phyloP scores from a whole-genome alignment of 257 asterid species.

The Dorcoceras hygrometricum region DNA sequence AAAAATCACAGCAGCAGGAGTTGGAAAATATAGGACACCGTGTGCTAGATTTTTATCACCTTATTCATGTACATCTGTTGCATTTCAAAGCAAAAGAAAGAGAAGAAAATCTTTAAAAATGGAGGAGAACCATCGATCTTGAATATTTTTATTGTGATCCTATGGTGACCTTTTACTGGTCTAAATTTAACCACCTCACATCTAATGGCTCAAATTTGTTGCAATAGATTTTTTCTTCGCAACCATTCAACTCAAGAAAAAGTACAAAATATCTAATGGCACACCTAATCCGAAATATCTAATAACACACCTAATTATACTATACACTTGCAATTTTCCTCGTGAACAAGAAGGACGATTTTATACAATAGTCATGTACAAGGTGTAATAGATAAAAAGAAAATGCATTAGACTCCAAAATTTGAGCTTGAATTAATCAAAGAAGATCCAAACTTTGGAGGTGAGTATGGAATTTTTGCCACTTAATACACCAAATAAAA shows the following conservation, averaged over 20 bases:
- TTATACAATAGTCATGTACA: too few species aligned
- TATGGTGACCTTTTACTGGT: slow-evolving; percentile 27
- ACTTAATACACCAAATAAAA: too few species aligned
- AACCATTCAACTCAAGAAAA: neutral
- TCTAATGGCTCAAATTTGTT: slow-evolving; percentile 52
- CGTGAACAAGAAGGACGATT: too few species aligned
- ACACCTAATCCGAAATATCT: neutral
- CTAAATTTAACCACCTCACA: slow-evolving; percentile 39
- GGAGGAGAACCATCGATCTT: slow-evolving; percentile 22
- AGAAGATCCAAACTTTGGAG: too few species aligned
- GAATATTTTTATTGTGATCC: slow-evolving; percentile 23
- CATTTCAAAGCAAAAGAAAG: slow-evolving; percentile 35
- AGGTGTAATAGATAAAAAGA: too few species aligned
- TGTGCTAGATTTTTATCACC: slow-evolving; percentile 6
- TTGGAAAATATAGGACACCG: slow-evolving; percentile 6
- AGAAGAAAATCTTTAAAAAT: slow-evolving; percentile 47
- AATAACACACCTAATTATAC: neutral
- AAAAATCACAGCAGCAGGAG: slow-evolving; percentile 16
- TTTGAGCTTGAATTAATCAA: too few species aligned
- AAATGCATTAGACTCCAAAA: too few species aligned
- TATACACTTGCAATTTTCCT: too few species aligned
- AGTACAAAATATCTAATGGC: neutral
- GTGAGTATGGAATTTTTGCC: too few species aligned
- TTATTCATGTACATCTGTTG: slow-evolving; percentile 20
- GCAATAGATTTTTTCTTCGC: neutral